phyloP scores from a whole-genome alignment of 2,329 filamentous ascomycete species.

The Clarireedia monteithiana region DNA sequence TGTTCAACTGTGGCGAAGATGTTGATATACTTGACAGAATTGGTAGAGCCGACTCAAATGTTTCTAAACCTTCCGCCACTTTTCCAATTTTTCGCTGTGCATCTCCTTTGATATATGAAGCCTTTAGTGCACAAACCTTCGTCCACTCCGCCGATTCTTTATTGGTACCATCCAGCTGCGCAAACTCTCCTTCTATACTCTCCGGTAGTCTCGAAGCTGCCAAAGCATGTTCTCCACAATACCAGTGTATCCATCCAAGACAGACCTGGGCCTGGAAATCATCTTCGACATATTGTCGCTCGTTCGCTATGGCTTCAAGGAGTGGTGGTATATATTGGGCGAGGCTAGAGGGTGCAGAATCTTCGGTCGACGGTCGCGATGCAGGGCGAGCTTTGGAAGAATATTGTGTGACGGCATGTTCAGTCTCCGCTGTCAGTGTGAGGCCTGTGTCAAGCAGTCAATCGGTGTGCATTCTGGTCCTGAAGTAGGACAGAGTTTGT shows the following conservation, averaged over 20 bases:
- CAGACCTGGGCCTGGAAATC: constrained; percentile 75
- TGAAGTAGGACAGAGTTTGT: background rate
- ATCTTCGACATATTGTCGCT: constrained; percentile 46
- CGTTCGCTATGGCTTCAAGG: constrained; percentile 49
- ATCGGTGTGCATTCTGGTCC: constrained; percentile 2
- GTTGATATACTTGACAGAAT: constrained; percentile 49
- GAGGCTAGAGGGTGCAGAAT: constrained; percentile 19
- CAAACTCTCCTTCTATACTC: constrained; percentile 48
- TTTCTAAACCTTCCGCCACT: constrained; percentile 51
- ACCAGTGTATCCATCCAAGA: constrained; percentile 79
- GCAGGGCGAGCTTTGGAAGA: constrained; percentile 19
- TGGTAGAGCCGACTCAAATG: constrained; percentile 58
- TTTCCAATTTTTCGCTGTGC: constrained; percentile 44
- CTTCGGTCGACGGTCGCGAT: constrained; percentile 17
- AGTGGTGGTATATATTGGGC: constrained; percentile 33
- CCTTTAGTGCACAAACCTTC: constrained; percentile 72
- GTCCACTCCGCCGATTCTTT: constrained; percentile 63
- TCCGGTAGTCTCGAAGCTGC: constrained; percentile 56
- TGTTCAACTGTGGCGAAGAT: constrained; percentile 38
- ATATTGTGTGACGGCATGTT: constrained; percentile 55
- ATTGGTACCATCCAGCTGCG: constrained; percentile 43
- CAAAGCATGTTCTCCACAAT: constrained; percentile 57
- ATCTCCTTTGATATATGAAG: constrained; percentile 68
- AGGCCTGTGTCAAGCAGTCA: constrained; percentile 45
- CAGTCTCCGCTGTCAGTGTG: constrained; percentile 60